A percentile compares a stretch with the other conserved stretches of the same genome.
Evolutionary conservation across 331 rosid species (phyloP).

Genomic region (Dryas integrifolia): DNA sequence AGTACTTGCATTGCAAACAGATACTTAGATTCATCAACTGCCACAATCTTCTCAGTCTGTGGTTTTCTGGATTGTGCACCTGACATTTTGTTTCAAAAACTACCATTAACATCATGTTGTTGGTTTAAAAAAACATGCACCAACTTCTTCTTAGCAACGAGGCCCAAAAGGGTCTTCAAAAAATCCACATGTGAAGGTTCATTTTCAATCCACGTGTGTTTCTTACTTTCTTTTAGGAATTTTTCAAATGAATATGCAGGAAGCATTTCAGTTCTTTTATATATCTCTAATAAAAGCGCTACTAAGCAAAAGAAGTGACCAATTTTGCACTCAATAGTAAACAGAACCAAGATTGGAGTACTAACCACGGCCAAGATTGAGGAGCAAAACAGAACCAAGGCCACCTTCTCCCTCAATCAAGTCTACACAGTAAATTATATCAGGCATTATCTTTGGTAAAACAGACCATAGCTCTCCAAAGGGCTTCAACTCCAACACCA

Average conservation of each 20-base stretch:
- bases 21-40: slow-evolving; percentile 8
- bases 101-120: background rate
- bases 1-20: slow-evolving; percentile 5
- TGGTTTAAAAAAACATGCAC: background rate
- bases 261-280: no score
- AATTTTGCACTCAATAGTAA: no score
- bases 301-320: no score
- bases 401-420: slow-evolving; percentile 19
- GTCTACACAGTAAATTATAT: background rate
- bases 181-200: background rate
- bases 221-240: no score
- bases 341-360: background rate
- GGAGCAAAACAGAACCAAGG: slow-evolving; percentile 18
- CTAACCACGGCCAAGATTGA: background rate
- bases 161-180: background rate
- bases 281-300: no score
- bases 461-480: slow-evolving; percentile 18
- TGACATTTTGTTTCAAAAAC: background rate
- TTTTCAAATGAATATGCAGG: no score
- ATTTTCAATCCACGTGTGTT: background rate
- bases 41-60: slow-evolving; percentile 14
- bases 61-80: background rate
- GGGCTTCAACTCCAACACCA: slow-evolving; percentile 10
- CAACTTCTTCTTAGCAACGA: background rate
- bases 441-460: slow-evolving; percentile 6